phyloP scores from a whole-genome alignment of 805 yeast species.

The Suhomyces sp. region DNA sequence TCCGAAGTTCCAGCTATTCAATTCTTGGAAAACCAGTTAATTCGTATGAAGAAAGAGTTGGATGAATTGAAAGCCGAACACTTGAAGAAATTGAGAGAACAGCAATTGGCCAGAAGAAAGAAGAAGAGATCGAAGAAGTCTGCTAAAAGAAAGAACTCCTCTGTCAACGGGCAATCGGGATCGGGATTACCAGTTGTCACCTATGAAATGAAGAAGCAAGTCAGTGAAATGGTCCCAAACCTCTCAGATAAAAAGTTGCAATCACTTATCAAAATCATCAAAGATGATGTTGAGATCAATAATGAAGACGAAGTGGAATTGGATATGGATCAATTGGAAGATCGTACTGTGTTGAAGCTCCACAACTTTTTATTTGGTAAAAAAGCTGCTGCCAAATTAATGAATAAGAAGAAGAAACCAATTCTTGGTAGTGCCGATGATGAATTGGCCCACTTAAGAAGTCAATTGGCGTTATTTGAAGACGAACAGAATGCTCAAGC shows the following conservation, averaged over 20 bases:
- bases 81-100: constrained; percentile 61
- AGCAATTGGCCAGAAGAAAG: constrained; percentile 52
- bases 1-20: constrained; percentile 88
- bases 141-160: constrained; percentile 11
- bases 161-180: constrained; percentile 23
- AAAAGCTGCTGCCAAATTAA: constrained; percentile 37
- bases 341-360: constrained; percentile 73
- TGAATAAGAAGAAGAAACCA: constrained; percentile 42
- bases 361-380: constrained; percentile 70
- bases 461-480: constrained; percentile 42
- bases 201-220: constrained; percentile 94
- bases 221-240: constrained; percentile 79
- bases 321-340: constrained; percentile 91
- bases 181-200: constrained; percentile 51
- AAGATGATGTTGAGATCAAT: constrained; percentile 53
- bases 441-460: constrained; percentile 65
- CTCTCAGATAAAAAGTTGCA: constrained; percentile 77
- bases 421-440: constrained; percentile 32
- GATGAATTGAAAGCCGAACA: constrained; percentile 78
- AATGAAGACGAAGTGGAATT: constrained; percentile 92
- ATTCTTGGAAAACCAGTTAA: constrained; percentile 81
- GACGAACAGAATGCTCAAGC: constrained; percentile 27
- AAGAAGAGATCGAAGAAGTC: constrained; percentile 38
- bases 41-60: constrained; percentile 80
- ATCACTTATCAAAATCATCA: constrained; percentile 80